Percentiles rank a stretch among this genome's conserved stretches.
phyloP scores from a whole-genome alignment of 176 grass and related monocot genomes.

The Microstegium vimineum region DNA sequence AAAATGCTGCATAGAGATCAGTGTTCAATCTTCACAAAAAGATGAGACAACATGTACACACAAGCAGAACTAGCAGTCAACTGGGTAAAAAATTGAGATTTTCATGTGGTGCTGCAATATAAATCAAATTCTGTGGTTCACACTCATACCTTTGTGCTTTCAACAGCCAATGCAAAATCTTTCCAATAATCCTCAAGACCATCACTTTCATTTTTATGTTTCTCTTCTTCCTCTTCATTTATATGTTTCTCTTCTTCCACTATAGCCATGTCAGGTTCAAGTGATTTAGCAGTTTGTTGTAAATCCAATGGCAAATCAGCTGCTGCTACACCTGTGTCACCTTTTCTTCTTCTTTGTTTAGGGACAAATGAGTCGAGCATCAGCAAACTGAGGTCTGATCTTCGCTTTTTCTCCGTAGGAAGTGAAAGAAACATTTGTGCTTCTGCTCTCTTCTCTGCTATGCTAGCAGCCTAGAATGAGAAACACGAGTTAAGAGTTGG shows the following conservation, averaged over 20 bases:
- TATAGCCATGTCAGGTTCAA: slow-evolving; percentile 24
- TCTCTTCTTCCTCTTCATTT: slow-evolving; percentile 49
- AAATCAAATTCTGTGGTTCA: slow-evolving; percentile 5
- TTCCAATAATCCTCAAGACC: slow-evolving; percentile 88
- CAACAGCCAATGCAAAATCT: slow-evolving; percentile 80
- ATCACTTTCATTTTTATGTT: slow-evolving; percentile 54
- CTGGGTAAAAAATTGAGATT: background rate
- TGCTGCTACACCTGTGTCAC: slow-evolving; percentile 4
- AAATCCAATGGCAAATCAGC: background rate
- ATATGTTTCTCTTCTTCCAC: slow-evolving; percentile 41
- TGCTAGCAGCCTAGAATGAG: slow-evolving; percentile 56
- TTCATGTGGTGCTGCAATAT: background rate
- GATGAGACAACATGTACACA: background rate
- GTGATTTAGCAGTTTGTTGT: slow-evolving; percentile 5
- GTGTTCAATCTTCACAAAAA: slow-evolving; percentile 14
- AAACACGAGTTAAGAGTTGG: slow-evolving; percentile 23
- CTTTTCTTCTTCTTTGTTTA: slow-evolving; percentile 38
- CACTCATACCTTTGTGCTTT: slow-evolving; percentile 75
- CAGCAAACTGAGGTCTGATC: slow-evolving; percentile 18
- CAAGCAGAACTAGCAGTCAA: slow-evolving; percentile 16
- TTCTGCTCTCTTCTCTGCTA: slow-evolving; percentile 49
- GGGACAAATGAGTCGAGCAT: background rate
- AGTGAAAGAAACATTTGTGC: slow-evolving; percentile 33
- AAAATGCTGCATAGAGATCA: slow-evolving; percentile 1
- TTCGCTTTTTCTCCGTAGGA: slow-evolving; percentile 44